A percentile compares a stretch with the other conserved stretches of the same genome.
phyloP scores from a whole-genome alignment of 345 rosid species.

The Salix brachista region DNA sequence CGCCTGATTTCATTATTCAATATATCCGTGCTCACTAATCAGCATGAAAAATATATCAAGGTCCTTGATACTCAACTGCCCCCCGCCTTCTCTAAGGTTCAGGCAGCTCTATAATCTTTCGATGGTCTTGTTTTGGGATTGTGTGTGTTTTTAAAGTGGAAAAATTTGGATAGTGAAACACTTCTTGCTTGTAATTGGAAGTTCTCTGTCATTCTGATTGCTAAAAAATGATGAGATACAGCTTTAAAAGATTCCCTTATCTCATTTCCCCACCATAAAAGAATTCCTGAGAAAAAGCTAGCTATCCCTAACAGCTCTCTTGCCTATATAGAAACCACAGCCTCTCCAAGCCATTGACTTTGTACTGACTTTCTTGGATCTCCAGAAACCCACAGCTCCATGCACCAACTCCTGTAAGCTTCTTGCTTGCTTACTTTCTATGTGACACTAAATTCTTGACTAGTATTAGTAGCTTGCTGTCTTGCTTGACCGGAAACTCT shows the following conservation, averaged over 20 bases:
- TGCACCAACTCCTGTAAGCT: neutral
- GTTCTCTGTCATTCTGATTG: neutral
- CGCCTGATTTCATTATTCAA: neutral
- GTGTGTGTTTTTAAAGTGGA: neutral
- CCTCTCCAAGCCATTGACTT: neutral
- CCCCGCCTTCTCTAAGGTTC: neutral
- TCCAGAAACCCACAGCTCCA: neutral
- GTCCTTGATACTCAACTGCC: neutral
- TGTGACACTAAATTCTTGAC: neutral
- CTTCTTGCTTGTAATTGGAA: neutral
- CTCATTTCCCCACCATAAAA: neutral
- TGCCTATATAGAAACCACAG: neutral
- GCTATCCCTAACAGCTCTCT: neutral
- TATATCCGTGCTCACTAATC: neutral
- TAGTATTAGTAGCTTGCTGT: neutral
- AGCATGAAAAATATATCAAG: neutral
- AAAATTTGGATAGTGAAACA: neutral
- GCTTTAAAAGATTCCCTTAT: neutral
- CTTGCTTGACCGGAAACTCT: neutral
- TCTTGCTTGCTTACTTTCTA: neutral
- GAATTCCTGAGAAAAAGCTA: neutral
- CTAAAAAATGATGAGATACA: neutral
- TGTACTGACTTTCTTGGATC: too few species aligned
- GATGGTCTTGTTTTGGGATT: neutral
- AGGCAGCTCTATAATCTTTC: neutral